Evolutionary conservation across 2,329 filamentous ascomycete species (phyloP).

Genomic region (Arthrobotrys sinensis): DNA sequence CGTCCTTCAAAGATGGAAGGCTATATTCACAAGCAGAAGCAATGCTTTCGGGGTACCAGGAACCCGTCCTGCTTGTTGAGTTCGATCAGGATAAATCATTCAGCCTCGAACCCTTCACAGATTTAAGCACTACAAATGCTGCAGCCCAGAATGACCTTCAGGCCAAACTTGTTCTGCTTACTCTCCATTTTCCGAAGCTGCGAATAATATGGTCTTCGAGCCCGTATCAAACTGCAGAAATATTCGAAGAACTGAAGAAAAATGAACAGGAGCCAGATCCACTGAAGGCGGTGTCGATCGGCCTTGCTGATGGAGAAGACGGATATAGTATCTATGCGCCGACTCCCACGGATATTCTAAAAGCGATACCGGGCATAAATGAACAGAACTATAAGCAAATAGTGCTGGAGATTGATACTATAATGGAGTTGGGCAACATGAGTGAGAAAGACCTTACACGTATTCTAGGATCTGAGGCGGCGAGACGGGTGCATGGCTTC

Average conservation of each 20-base stretch:
- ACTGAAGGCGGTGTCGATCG: slow-evolving; percentile 84
- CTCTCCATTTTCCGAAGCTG: slow-evolving; percentile 88
- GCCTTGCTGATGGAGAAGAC: slow-evolving; percentile 76
- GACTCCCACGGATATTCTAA: slow-evolving; percentile 79
- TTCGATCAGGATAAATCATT: slow-evolving; percentile 98
- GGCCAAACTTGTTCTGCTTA: slow-evolving; percentile 90
- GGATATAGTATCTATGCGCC: slow-evolving; percentile 61
- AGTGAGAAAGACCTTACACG: slow-evolving; percentile 79
- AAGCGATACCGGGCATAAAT: slow-evolving; percentile 85
- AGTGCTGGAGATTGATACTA: slow-evolving; percentile 80
- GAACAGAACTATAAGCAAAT: slow-evolving; percentile 82
- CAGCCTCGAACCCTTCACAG: slow-evolving; percentile 78
- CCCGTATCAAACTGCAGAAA: slow-evolving; percentile 96
- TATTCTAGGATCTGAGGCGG: slow-evolving; percentile 83
- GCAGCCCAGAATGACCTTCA: slow-evolving; percentile 81
- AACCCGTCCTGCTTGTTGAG: slow-evolving; percentile 92
- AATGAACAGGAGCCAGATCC: slow-evolving; percentile 92
- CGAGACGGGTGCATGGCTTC: slow-evolving; percentile 82
- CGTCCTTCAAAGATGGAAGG: slow-evolving; percentile 90
- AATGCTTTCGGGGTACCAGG: slow-evolving; percentile 94
- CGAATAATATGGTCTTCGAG: slow-evolving; percentile 94
- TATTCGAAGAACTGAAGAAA: slow-evolving; percentile 93
- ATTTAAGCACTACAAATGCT: slow-evolving; percentile 68
- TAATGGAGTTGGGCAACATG: slow-evolving; percentile 90
- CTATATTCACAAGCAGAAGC: slow-evolving; percentile 92